Evolutionary conservation across 352 stramenopile species (phyloP), one percentile per base, ranked within the genome.

Genomic region (Phytophthora brassicae): DNA sequence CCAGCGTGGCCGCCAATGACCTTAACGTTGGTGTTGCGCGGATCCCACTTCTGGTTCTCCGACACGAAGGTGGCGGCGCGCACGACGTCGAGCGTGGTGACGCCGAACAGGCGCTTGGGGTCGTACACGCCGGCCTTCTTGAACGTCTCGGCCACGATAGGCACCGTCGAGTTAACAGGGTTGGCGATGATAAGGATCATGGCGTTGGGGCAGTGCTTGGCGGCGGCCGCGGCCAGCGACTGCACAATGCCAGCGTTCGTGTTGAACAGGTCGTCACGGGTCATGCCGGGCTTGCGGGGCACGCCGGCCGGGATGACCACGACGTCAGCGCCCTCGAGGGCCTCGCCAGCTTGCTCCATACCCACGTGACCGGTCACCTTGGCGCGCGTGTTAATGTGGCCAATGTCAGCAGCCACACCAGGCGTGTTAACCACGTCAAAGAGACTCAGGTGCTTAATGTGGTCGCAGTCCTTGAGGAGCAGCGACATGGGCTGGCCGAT

Each of bases 291-390:
- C 82, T 99, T 99, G 55, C 98, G 89, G n/a, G 98, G 98, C 53
- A 99, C 97, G 56, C 98, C 98, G 19, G 97, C 97, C 4, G 98
- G 97, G 79, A 99, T 99, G 26, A 99, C 96, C 45, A 99, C 97
- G 17, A 99, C 86, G 63, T 99, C 92, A n/a, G 81, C 77, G 56
- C 92, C 97, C 51, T 82, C 70, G 8, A 89, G 68, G 23, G 80
- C 80, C 1, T 73, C 77, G 46, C 79, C 77, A 4, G 95, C 74
- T 55, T 94, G 80, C 26, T 94, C 87, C 79, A 96, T 87, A 42
- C 80, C 83, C 45, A 77, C 70, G 66, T 90, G 76, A 60, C 80
- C 84, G 41, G 74, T 86, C 38, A 92, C 81, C 61, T 84, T 86
- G 45, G 89, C 79, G 41, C 74, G 78, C 23, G 92, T 96, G 64